These are phyloP conservation scores for Chaetomium sp. DNA, from an alignment of 2,329 filamentous ascomycete genomes.

Conservation along the genomic window DNA sequence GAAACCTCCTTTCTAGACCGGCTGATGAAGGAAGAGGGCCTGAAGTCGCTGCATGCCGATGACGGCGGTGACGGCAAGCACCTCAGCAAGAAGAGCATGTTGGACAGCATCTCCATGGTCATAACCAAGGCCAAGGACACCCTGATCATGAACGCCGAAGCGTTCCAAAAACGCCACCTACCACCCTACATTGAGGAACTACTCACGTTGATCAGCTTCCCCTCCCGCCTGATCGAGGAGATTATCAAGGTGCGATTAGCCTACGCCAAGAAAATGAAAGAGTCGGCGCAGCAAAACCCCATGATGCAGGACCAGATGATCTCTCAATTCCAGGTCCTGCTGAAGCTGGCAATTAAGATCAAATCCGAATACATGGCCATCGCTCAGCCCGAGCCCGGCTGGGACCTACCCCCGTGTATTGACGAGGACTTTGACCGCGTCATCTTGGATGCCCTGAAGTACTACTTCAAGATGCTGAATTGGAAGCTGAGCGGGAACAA, in stretches of 20 bases:
- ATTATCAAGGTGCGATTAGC: slow-evolving; percentile 90
- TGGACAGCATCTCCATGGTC: slow-evolving; percentile 78
- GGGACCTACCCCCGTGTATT: slow-evolving; percentile 94
- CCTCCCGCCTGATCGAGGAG: slow-evolving; percentile 91
- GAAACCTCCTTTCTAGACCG: slow-evolving; percentile 93
- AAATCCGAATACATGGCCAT: slow-evolving; percentile 86
- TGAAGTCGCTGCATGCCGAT: slow-evolving; percentile 87
- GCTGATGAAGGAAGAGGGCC: slow-evolving; percentile 90
- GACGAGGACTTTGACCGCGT: slow-evolving; percentile 94
- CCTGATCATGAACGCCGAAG: slow-evolving; percentile 80
- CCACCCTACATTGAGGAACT: slow-evolving; percentile 97
- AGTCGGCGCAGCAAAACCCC: slow-evolving; percentile 85
- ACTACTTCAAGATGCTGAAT: slow-evolving; percentile 98
- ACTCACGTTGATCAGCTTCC: slow-evolving; percentile 94
- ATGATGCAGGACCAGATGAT: slow-evolving; percentile 99
- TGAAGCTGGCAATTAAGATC: slow-evolving; percentile 88
- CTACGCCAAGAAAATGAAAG: slow-evolving; percentile 94
- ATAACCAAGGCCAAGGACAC: slow-evolving; percentile 94
- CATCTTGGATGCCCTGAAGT: slow-evolving; percentile 89
- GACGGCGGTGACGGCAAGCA: slow-evolving; percentile 46
- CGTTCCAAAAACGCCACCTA: slow-evolving; percentile 85
- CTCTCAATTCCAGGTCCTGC: slow-evolving; percentile 87
- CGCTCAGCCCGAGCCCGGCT: slow-evolving; percentile 83
- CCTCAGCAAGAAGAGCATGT: slow-evolving; percentile 69
- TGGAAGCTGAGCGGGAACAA: slow-evolving; percentile 98